Percentiles rank a stretch among this genome's conserved stretches.
These are phyloP conservation scores for Psilocybe subaeruginosa DNA, from an alignment of 768 basidiomycete genomes.

Conservation along the genomic window DNA sequence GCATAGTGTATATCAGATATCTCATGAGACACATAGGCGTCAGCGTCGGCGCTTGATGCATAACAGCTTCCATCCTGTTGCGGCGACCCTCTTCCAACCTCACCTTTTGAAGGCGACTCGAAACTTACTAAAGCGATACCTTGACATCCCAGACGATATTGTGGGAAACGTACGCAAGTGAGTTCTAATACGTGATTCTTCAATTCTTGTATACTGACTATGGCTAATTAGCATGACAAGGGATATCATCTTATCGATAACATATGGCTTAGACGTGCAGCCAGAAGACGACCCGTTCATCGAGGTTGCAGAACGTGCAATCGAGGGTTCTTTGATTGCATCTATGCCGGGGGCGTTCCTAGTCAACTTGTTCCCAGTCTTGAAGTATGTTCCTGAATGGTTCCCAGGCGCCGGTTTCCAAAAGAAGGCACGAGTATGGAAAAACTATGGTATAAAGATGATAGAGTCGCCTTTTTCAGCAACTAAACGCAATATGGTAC, in stretches of 20 bases:
- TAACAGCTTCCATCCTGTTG: slow-evolving; percentile 11
- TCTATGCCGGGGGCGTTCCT: slow-evolving; percentile 22
- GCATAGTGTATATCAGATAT: not conserved
- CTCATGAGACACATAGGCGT: not conserved
- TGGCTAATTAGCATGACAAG: slow-evolving; percentile 12
- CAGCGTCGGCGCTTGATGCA: slow-evolving; percentile 11
- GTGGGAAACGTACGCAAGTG: slow-evolving; percentile 18
- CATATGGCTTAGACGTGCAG: slow-evolving; percentile 31
- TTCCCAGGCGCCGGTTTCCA: slow-evolving; percentile 40
- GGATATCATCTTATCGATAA: slow-evolving; percentile 26
- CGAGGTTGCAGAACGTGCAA: slow-evolving; percentile 15
- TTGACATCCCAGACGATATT: slow-evolving; percentile 16
- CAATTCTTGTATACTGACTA: not conserved
- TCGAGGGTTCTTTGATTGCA: slow-evolving; percentile 17
- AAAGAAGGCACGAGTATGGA: slow-evolving; percentile 31
- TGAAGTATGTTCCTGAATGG: slow-evolving; percentile 36
- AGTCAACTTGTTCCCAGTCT: slow-evolving; percentile 30
- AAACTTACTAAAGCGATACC: slow-evolving; percentile 14
- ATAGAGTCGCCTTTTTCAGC: slow-evolving; percentile 25
- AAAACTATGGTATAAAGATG: slow-evolving; percentile 19
- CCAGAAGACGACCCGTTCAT: slow-evolving; percentile 32
- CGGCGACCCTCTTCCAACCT: slow-evolving; percentile 5
- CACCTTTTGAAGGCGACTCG: not conserved
- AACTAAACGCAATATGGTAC: slow-evolving; percentile 19
- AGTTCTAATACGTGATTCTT: not conserved